A percentile compares a stretch with the other conserved stretches of the same genome.
Conservation (phyloP, 257 asterid species). For the Solanum raphanifolium region DNA sequence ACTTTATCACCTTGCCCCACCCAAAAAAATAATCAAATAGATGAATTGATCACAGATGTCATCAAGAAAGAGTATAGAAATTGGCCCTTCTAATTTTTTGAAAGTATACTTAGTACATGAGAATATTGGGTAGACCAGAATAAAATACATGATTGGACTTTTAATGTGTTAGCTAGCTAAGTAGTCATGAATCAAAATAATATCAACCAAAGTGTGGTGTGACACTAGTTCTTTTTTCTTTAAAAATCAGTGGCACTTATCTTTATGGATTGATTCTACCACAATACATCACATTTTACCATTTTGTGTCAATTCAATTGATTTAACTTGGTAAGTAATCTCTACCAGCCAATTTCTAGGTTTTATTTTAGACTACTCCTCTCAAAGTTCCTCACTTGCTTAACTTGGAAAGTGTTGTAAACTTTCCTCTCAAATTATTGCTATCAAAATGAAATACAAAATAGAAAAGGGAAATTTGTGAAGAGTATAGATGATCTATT, state of each 20-base stretch:
- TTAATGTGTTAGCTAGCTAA: neutral
- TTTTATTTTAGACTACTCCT: neutral
- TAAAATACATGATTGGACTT: constrained; percentile 1
- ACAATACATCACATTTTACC: neutral
- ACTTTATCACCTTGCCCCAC: neutral
- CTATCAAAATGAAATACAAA: neutral
- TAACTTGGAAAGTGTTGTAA: neutral
- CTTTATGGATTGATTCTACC: neutral
- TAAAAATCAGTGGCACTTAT: neutral
- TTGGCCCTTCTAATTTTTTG: neutral
- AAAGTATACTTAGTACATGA: neutral
- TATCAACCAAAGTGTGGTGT: neutral
- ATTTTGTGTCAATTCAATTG: neutral
- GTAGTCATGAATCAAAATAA: neutral
- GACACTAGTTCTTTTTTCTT: neutral
- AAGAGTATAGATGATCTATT: neutral
- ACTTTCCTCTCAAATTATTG: neutral
- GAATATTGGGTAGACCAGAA: neutral
- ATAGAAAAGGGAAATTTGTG: neutral
- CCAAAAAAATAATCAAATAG: neutral
- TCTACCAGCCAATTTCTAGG: neutral
- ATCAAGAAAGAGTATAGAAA: neutral
- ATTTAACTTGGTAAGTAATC: neutral
- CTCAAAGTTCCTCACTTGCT: neutral
- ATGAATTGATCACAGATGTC: neutral